Evolutionary conservation across 805 yeast species (phyloP), one percentile per base, ranked within the genome.

Genomic region (Candida adriatica): DNA sequence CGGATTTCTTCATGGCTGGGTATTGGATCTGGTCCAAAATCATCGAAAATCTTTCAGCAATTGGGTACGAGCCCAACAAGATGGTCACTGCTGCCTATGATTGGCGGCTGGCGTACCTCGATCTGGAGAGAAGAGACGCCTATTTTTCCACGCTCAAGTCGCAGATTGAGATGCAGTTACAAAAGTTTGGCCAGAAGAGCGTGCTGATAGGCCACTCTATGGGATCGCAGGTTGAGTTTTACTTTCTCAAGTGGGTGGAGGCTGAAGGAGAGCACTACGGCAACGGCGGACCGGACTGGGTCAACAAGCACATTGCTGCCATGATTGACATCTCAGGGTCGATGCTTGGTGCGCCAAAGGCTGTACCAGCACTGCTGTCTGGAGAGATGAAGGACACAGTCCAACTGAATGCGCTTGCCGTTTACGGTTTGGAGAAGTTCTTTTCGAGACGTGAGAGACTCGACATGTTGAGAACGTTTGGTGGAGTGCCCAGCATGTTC

Each of bases 381-480:
- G 98, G 98, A 11, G 98, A 92, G 59, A 92, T 92, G 97, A 85
- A 79, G 55, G 98, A 92, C 56, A 92, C 98, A 0, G 94, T 94
- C 18, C 95, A 90, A 50, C 64, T 92, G 53, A 92, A 92, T 55
- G 80, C 92, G 4, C 59, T 90, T 39, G 98, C 97, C 0, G 86
- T 90, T 42, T 86, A 84, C 49, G 98, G 96, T 2, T 68, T 92
- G 35, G 98, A 92, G 52, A 86, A 84, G 59, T 92, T 92, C 58
- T 87, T 92, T 56, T 80, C 92, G 31, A 72, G 95, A 53, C 72
- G 75, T 39, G 98, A 90, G 59, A 72, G 98, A 44, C 74, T 86
- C 6, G 94, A 85, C 40, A 67, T 92, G 81, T 53, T 87, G 29
- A 68, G 86, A 41, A 68, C 90, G 2, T 90, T 85, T 67, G 95